Conservation (phyloP, 2,329 filamentous ascomycete species). For the Colletotrichum gloeosporioides region DNA sequence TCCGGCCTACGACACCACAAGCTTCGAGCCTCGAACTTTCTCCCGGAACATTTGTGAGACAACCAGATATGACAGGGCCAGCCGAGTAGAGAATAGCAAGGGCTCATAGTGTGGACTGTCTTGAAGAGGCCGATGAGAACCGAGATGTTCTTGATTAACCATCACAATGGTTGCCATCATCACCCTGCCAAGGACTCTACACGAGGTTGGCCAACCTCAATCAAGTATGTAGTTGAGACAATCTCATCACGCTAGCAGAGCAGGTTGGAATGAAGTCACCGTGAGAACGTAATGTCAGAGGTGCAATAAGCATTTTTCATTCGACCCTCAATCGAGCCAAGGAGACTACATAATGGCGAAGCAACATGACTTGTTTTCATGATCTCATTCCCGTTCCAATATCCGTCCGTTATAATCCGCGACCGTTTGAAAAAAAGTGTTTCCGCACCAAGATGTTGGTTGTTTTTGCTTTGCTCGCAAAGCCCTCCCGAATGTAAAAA, state of each 20-base stretch:
- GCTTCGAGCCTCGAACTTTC: not conserved
- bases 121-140: not conserved
- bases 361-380: constrained; percentile 16
- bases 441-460: constrained; percentile 1
- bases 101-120: not conserved
- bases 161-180: not conserved
- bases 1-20: not conserved
- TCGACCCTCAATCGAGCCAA: constrained; percentile 2
- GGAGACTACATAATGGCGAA: constrained; percentile 18
- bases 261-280: not conserved
- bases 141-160: not conserved
- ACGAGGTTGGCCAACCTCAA: not conserved
- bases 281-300: not conserved
- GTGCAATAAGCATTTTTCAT: constrained; percentile 12
- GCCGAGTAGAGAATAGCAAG: not conserved
- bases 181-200: not conserved
- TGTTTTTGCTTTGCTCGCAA: constrained; percentile 14
- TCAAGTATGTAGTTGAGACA: not conserved
- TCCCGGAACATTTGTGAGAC: not conserved
- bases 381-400: constrained; percentile 17
- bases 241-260: not conserved
- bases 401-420: constrained; percentile 1
- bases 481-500: not conserved
- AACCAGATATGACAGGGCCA: not conserved
- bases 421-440: not conserved